Conservation (phyloP, 805 yeast species). For the Metschnikowia gelsemii region DNA sequence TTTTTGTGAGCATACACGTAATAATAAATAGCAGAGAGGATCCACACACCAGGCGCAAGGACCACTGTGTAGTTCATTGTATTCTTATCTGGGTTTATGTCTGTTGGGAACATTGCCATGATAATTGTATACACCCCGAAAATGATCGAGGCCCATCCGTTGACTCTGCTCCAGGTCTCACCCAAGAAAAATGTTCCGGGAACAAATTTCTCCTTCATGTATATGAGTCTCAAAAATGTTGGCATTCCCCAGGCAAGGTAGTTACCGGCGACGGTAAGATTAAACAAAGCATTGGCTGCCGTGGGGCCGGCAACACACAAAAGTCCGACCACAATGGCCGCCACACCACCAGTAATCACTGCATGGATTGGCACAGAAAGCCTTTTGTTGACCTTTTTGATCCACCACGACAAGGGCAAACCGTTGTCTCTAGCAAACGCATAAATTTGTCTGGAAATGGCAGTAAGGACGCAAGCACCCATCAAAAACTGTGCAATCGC, state of each 20-base stretch:
- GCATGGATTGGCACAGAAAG: constrained; percentile 66
- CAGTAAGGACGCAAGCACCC: constrained; percentile 61
- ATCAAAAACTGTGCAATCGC: constrained; percentile 60
- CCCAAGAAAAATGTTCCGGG: constrained; percentile 57
- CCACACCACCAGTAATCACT: constrained; percentile 42
- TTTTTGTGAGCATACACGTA: constrained; percentile 48
- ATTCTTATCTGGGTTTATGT: constrained; percentile 35
- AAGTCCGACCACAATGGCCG: constrained; percentile 52
- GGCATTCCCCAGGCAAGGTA: constrained; percentile 63
- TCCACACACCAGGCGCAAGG: constrained; percentile 61
- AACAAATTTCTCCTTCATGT: constrained; percentile 46
- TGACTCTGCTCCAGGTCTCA: constrained; percentile 33
- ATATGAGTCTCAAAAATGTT: constrained; percentile 44
- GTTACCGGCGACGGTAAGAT: constrained; percentile 61
- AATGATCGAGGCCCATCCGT: constrained; percentile 45
- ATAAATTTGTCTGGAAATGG: constrained; percentile 68
- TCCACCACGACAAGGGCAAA: constrained; percentile 50
- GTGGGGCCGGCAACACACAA: constrained; percentile 55
- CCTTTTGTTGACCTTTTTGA: constrained; percentile 55
- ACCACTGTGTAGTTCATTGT: constrained; percentile 73
- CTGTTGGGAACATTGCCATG: constrained; percentile 60
- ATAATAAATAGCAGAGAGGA: constrained; percentile 51
- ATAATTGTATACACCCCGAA: constrained; percentile 55
- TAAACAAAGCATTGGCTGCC: constrained; percentile 65
- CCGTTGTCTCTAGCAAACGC: constrained; percentile 78